These are phyloP conservation scores for Euryodendron excelsum DNA, from an alignment of 148 eudicot genomes.

Conservation along the genomic window DNA sequence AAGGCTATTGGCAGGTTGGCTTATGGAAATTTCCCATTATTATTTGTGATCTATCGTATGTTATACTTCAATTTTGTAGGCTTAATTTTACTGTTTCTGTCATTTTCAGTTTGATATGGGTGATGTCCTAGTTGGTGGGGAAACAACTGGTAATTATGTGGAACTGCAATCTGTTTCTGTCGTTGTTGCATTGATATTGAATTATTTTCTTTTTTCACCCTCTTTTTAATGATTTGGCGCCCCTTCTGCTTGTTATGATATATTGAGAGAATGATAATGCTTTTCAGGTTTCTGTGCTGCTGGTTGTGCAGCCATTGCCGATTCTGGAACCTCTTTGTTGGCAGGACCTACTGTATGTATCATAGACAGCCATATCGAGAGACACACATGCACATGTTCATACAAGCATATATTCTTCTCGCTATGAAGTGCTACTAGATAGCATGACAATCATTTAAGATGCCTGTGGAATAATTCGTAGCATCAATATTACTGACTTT, in stretches of 20 bases:
- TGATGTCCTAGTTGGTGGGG: constrained; percentile 65
- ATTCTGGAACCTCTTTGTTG: constrained; percentile 92
- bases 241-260: constrained; percentile 5
- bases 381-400: neutral
- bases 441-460: neutral
- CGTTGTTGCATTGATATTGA: neutral
- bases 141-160: constrained; percentile 60
- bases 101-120: constrained; percentile 77
- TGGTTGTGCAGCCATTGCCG: constrained; percentile 94
- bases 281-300: constrained; percentile 72
- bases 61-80: neutral
- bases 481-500: neutral
- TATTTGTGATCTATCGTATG: neutral
- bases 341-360: constrained; percentile 88
- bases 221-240: neutral
- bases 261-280: neutral
- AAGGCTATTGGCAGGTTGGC: constrained; percentile 95
- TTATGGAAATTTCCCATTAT: constrained; percentile 1
- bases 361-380: neutral
- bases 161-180: neutral
- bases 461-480: neutral
- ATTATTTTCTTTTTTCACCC: neutral
- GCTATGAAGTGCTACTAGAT: neutral
- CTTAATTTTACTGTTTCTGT: neutral
- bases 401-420: neutral